Base-by-base conservation (phyloP, 768 basidiomycete genomes). In the Vishniacozyma victoriae region DNA sequence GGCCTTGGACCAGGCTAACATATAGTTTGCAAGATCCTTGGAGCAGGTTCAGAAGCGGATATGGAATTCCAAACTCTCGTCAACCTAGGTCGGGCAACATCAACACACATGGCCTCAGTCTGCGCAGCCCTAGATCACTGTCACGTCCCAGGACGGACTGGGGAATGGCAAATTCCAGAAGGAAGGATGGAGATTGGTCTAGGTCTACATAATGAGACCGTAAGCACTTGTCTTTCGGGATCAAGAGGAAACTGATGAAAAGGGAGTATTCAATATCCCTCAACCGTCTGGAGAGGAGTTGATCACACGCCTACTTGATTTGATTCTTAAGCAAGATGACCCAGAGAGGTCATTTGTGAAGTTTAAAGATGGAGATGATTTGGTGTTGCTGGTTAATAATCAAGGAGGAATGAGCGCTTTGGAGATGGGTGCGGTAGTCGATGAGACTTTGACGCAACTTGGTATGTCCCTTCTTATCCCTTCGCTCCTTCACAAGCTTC, bases 141-240 rank as follows among this genome's bases (percentile, higher is more conserved):
- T 50, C 89, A 90, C 72, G 88, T 88, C 69, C 80, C 79, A n/a
- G 78, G 79, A 16, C 85, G 89, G 42, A 89, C 87, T 4, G 81
- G 81, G 0, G 70, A 79, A 27, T 78, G 79, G 12, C 76, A 90
- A 19, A 75, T 68, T 43, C 55, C 75, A 3, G 61, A 71, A 12
- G 73, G 78, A 18, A 86, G 89, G 68, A 80, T 90, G 44, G 90
- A 93, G 72, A 84, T 93, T 50, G 90, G 90, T 15, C 60, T 80
- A 13, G 80, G 90, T 12, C 86, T 93, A 48, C 90, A 93, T 74
- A 93, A 93, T 61, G 90, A 93, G 73, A 80, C 82, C 39, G 90
- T 69, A 86, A 6, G 78, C 23, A 44, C 7, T 18, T 29, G 36
- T 38, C 20, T 26, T 29, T 23, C 14, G 19, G 22, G 46, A 3